phyloP scores from a whole-genome alignment of 345 rosid species.

The Arabis alpina region DNA sequence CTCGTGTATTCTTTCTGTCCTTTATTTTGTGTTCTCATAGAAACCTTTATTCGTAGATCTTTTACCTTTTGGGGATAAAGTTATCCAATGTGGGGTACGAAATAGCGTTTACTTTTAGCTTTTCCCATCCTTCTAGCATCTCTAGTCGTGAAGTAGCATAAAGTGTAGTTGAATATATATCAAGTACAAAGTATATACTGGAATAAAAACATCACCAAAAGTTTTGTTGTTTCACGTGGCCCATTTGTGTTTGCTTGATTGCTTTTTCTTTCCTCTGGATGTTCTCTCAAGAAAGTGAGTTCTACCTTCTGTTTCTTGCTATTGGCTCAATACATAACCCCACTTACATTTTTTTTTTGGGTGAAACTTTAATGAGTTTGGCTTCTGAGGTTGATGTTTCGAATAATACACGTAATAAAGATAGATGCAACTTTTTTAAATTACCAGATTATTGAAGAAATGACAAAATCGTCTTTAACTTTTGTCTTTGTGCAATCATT shows the following conservation, averaged over 20 bases:
- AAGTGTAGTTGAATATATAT: conserved; percentile 16
- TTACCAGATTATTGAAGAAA: too few relatives aligned
- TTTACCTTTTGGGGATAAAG: conserved; percentile 82
- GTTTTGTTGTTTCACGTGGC: conserved; percentile 85
- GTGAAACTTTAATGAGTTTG: background rate
- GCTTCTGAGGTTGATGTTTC: conserved; percentile 29
- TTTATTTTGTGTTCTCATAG: conserved; percentile 30
- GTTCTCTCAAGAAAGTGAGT: conserved; percentile 96
- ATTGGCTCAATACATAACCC: background rate
- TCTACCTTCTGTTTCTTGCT: conserved; percentile 18
- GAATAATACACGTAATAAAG: too few relatives aligned
- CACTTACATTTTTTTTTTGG: too few relatives aligned
- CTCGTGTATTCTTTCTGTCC: conserved; percentile 10
- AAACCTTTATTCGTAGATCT: conserved; percentile 52
- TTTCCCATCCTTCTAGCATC: too few relatives aligned
- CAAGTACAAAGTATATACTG: too few relatives aligned
- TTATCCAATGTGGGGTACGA: conserved; percentile 78
- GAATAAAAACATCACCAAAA: conserved; percentile 33
- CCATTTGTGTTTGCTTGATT: conserved; percentile 91
- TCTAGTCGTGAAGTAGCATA: conserved; percentile 21
- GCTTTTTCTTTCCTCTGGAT: conserved; percentile 91
- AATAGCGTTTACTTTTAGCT: background rate
- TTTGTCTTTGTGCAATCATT: too few relatives aligned
- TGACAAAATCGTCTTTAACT: too few relatives aligned
- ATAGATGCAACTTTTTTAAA: too few relatives aligned